phyloP scores from a whole-genome alignment of 2,329 filamentous ascomycete species.

The Colletotrichum sp. region DNA sequence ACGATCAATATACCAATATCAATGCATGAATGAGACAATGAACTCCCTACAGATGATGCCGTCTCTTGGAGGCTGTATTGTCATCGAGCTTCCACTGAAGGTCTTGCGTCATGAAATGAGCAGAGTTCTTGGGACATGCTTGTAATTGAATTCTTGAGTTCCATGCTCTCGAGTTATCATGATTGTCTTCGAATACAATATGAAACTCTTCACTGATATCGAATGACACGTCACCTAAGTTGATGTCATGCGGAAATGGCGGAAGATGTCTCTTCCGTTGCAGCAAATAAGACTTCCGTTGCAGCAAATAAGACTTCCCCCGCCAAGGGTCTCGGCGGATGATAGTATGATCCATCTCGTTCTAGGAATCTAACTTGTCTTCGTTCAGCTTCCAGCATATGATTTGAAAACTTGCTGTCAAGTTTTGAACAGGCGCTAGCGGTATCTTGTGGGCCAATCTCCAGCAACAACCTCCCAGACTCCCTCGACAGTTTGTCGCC shows the following conservation, averaged over 20 bases:
- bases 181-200: background rate
- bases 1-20: background rate
- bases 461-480: background rate
- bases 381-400: background rate
- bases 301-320: too few relatives aligned
- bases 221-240: slow-evolving; percentile 3
- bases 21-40: background rate
- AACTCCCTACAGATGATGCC: background rate
- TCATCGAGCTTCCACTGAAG: background rate
- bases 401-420: background rate
- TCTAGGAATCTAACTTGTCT: background rate
- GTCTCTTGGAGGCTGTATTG: background rate
- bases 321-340: background rate
- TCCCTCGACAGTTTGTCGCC: background rate
- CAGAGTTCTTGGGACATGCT: background rate
- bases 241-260: background rate
- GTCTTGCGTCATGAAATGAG: background rate
- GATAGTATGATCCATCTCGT: background rate
- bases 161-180: background rate
- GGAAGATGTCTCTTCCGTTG: background rate
- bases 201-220: background rate
- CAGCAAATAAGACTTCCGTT: background rate
- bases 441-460: background rate
- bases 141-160: background rate
- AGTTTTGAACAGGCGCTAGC: background rate